These are phyloP conservation scores for Tylopilus intermedius DNA, from an alignment of 768 basidiomycete species.

Conservation along the genomic window DNA sequence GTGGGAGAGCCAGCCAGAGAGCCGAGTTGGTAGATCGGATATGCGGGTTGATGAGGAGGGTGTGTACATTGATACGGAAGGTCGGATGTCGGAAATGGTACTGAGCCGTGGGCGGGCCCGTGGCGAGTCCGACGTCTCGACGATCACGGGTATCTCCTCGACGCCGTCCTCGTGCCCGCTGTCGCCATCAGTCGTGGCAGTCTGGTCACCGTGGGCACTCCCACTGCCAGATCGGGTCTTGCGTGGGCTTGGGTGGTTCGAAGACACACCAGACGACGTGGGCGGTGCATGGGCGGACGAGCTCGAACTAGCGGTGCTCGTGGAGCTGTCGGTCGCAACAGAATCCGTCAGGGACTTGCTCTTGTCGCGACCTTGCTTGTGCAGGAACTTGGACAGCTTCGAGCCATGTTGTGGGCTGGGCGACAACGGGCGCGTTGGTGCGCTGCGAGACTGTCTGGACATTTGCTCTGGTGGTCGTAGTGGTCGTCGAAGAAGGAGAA, in stretches of 20 bases:
- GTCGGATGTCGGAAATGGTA: conserved; percentile 39
- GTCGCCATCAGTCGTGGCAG: conserved; percentile 18
- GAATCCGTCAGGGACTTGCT: conserved; percentile 48
- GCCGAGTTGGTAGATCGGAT: conserved; percentile 66
- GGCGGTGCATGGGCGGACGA: conserved; percentile 31
- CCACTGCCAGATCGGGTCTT: conserved; percentile 27
- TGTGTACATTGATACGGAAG: conserved; percentile 43
- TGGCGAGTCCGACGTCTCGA: conserved; percentile 56
- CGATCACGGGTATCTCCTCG: conserved; percentile 60
- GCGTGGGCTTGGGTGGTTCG: conserved; percentile 19
- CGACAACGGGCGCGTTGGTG: conserved; percentile 39
- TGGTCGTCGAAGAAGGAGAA: conserved; percentile 12
- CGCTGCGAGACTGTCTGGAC: conserved; percentile 45
- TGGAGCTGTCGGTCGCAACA: conserved; percentile 29
- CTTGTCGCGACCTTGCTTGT: conserved; percentile 59
- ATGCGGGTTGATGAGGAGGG: conserved; percentile 47
- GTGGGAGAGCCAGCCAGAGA: conserved; percentile 79
- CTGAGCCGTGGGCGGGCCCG: conserved; percentile 50
- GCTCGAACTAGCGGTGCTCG: conserved; percentile 39
- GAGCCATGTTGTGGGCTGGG: conserved; percentile 41
- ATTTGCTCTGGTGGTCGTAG: conserved; percentile 24
- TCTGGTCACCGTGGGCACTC: conserved; percentile 21
- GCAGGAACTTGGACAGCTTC: conserved; percentile 64
- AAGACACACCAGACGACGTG: conserved; percentile 30
- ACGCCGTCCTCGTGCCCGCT: conserved; percentile 32